phyloP scores from a whole-genome alignment of 83 land plant species.

The Thuja plicata region DNA sequence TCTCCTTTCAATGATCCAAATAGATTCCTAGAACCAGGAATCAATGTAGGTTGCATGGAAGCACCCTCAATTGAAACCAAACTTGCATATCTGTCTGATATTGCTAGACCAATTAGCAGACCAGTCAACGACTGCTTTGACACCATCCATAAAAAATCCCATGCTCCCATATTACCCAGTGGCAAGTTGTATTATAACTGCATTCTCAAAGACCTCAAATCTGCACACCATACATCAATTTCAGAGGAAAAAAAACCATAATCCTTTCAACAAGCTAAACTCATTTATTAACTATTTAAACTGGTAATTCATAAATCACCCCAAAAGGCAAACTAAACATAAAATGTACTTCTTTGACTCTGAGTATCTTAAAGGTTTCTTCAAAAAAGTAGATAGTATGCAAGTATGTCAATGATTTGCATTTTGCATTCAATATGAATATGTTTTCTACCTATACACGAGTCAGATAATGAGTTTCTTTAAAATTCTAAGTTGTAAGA shows the following conservation, averaged over 20 bases:
- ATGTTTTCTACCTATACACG: neutral
- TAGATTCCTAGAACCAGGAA: slow-evolving; percentile 28
- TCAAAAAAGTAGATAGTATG: neutral
- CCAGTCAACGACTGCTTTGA: slow-evolving; percentile 34
- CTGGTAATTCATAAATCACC: neutral
- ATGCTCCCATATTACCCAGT: slow-evolving; percentile 14
- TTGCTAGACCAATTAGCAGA: slow-evolving; percentile 41
- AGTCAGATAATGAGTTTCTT: neutral
- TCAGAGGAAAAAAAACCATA: neutral
- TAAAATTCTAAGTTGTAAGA: neutral
- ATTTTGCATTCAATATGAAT: neutral
- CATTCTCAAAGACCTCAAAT: neutral
- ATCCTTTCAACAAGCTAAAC: neutral
- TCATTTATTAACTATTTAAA: neutral
- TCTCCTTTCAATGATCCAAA: slow-evolving; percentile 45
- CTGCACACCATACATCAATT: slow-evolving; percentile 1
- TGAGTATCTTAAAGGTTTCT: neutral
- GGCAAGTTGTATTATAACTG: neutral
- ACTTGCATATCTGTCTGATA: slow-evolving; percentile 65
- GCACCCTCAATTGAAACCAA: slow-evolving; percentile 51
- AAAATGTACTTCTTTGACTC: neutral
- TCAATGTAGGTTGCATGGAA: slow-evolving; percentile 83
- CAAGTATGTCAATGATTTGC: neutral
- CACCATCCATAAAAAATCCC: slow-evolving; percentile 27
- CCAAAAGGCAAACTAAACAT: neutral